These are phyloP conservation scores for Claviceps sp. DNA, from an alignment of 2,329 filamentous ascomycete genomes.

Conservation along the genomic window DNA sequence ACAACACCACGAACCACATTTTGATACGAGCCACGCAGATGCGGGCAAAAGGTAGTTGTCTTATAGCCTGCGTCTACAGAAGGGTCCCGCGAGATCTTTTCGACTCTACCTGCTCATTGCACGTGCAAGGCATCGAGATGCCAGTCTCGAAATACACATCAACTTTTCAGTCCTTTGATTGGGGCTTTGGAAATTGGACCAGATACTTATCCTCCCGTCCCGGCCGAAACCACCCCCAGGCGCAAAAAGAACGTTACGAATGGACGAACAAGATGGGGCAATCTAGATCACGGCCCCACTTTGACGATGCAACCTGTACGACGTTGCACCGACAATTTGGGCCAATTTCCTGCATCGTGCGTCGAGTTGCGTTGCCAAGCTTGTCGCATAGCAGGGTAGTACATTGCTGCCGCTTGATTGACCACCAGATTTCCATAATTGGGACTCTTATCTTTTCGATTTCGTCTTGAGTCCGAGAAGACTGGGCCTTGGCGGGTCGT, in stretches of 20 bases:
- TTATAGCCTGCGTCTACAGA: neutral
- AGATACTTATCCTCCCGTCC: neutral
- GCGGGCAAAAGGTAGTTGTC: neutral
- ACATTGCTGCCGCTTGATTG: neutral
- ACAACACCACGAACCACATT: too few species aligned
- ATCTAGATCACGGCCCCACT: constrained; percentile 2
- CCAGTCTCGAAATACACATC: too few species aligned
- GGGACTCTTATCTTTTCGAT: neutral
- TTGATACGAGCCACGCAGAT: neutral
- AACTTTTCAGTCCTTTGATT: neutral
- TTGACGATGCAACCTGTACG: neutral
- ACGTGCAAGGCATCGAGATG: neutral
- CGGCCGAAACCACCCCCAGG: neutral
- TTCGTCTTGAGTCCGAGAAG: neutral
- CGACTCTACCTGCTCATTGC: neutral
- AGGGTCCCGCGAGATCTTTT: neutral
- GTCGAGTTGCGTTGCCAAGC: neutral
- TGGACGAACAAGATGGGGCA: constrained; percentile 3
- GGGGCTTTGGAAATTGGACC: too few species aligned
- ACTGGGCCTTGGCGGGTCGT: neutral
- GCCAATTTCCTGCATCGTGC: neutral
- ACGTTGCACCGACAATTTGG: constrained; percentile 4
- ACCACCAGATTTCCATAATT: neutral
- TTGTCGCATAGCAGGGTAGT: neutral
- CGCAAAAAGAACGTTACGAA: neutral